These are phyloP conservation scores for Fabrea salina DNA, from an alignment of 169 alveolate species.

Conservation along the genomic window DNA sequence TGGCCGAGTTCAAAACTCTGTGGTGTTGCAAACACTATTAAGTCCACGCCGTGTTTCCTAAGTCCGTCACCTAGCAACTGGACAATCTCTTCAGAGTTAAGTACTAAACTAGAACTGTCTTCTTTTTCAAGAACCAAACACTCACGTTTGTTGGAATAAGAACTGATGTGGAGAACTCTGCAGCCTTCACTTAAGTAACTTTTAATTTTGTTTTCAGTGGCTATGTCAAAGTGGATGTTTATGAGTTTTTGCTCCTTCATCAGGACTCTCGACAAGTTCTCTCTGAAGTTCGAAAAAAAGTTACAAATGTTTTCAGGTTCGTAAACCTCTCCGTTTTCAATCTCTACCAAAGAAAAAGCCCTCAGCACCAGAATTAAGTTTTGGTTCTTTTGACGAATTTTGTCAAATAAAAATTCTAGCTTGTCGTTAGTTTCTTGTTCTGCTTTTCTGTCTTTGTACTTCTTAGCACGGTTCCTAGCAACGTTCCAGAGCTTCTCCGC, in stretches of 20 bases:
- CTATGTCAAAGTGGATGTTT: background rate
- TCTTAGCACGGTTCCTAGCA: background rate
- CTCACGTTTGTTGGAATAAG: background rate
- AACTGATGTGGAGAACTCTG: background rate
- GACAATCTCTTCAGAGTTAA: background rate
- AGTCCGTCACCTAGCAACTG: background rate
- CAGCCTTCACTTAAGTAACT: slow-evolving; percentile 8
- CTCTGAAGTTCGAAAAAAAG: background rate
- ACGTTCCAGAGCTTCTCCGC: background rate
- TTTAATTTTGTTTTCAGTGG: background rate
- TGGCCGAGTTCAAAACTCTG: background rate
- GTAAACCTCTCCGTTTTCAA: background rate
- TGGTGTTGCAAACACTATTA: background rate
- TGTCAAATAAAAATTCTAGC: background rate
- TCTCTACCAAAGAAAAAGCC: background rate
- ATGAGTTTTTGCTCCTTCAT: background rate
- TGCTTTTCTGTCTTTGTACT: background rate
- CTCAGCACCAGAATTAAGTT: background rate
- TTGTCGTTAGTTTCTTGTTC: background rate
- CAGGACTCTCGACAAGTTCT: background rate
- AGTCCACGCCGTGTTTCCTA: background rate
- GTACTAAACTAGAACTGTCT: background rate
- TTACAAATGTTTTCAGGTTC: background rate
- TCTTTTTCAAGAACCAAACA: background rate
- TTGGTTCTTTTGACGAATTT: background rate